A percentile compares a stretch with the other conserved stretches of the same genome.
These are phyloP conservation scores for Globisporangium carolinianum DNA, from an alignment of 352 stramenopile species.

Conservation along the genomic window DNA sequence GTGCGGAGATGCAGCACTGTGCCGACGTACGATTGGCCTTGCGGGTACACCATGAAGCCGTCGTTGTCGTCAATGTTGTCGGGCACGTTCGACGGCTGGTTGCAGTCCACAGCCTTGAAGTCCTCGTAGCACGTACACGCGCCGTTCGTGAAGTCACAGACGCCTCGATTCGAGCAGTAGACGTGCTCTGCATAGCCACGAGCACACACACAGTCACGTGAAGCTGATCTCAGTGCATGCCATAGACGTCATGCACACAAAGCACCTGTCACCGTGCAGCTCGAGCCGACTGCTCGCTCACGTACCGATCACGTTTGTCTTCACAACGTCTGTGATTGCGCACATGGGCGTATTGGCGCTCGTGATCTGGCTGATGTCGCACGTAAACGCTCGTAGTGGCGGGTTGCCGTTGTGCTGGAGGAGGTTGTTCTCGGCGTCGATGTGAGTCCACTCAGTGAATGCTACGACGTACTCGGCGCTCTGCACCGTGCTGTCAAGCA, in stretches of 20 bases:
- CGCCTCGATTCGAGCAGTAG: slow-evolving; percentile 72
- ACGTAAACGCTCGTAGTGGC: slow-evolving; percentile 63
- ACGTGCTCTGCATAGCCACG: slow-evolving; percentile 44
- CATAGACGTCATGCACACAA: not conserved
- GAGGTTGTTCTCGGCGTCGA: slow-evolving; percentile 78
- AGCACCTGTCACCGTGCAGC: not conserved
- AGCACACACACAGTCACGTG: too few species aligned
- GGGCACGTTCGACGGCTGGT: slow-evolving; percentile 54
- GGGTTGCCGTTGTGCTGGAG: slow-evolving; percentile 76
- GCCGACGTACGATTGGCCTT: slow-evolving; percentile 42
- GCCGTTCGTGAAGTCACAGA: slow-evolving; percentile 67
- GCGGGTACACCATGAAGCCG: slow-evolving; percentile 59
- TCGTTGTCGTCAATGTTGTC: slow-evolving; percentile 68
- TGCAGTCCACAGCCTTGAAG: slow-evolving; percentile 69
- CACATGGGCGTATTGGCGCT: slow-evolving; percentile 46
- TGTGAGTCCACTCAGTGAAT: slow-evolving; percentile 53
- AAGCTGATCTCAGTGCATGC: too few species aligned
- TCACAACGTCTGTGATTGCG: slow-evolving; percentile 51
- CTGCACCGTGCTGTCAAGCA: slow-evolving; percentile 26
- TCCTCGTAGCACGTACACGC: slow-evolving; percentile 67
- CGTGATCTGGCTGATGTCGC: slow-evolving; percentile 50
- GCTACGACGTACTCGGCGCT: slow-evolving; percentile 57
- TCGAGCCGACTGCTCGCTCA: not conserved
- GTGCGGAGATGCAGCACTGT: slow-evolving; percentile 60
- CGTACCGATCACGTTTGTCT: slow-evolving; percentile 48